Base-by-base conservation (phyloP, 2,329 filamentous ascomycete genomes). In the Trichoderma gracile region DNA sequence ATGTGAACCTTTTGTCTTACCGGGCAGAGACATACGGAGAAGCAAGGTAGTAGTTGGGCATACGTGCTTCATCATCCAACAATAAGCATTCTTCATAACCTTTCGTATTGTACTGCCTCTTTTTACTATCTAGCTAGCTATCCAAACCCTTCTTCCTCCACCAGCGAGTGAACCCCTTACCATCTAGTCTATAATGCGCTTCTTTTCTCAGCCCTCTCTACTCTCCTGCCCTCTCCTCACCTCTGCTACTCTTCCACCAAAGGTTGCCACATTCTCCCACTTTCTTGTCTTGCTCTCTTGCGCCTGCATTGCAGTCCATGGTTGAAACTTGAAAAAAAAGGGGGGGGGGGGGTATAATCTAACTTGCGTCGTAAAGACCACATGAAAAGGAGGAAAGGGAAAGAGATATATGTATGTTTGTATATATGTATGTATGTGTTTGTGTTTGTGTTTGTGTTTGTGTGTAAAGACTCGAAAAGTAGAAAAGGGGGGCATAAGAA, bases 321-420 rank as follows among this genome's bases (percentile, higher is more conserved):
- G 3, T 14, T 14, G 33, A 14, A 38, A 38, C 10, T 38, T 14
- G 33, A 38, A 38, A 38, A 14, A 38, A 52, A 43, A 27, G 7
- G 7, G 47, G 52, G 54, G 7, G 47, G 52, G 54, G 61, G 62
- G 62, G 62, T 64, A 64, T 64, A 64, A 64, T 64, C 62, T 59
- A 64, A 60, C 45, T 60, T 14, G 12, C 25, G 46, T 59, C 55
- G 25, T 49, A 33, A 50, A 50, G 46, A 47, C 60, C 60, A 49
- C 43, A 56, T 52, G 33, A 38, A 38, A 38, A 14, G 10, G 33
- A 9, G 33, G 33, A 14, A 60, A 60, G 59, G 55, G 62, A 60
- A 63, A 47, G 49, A 40, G 42, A 60, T 46, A 38, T 46, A 46
- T 58, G 19, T 25, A 46, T 54, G 23, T 47, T 15, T 47, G n/a